Percentiles rank a stretch among this genome's conserved stretches.
Evolutionary conservation across 208 protist genomes (phyloP).

Genomic region (Tritrichomonas foetus): DNA sequence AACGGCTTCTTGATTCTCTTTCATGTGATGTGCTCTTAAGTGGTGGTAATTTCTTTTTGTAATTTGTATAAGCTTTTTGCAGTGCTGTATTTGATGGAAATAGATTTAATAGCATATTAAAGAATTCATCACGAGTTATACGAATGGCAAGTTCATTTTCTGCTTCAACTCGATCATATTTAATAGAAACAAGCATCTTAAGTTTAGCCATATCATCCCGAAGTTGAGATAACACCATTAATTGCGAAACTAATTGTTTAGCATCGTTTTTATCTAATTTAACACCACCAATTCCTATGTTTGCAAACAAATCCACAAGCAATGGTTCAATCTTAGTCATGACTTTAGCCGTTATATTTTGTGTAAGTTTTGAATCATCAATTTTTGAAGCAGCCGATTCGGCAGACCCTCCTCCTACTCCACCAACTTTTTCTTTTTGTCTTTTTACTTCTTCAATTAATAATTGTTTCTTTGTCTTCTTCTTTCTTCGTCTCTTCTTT

Average conservation of each 20-base stretch:
- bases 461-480: neutral
- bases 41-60: neutral
- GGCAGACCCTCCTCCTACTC: no score
- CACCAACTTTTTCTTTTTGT: neutral
- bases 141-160: neutral
- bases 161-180: neutral
- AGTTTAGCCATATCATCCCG: neutral
- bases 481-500: neutral
- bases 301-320: neutral
- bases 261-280: neutral
- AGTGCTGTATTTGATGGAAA: neutral
- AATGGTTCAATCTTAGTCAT: neutral
- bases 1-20: neutral
- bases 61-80: neutral
- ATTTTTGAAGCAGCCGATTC: neutral
- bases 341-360: neutral
- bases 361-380: neutral
- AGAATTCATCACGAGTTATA: neutral
- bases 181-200: neutral
- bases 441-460: neutral
- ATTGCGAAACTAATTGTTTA: neutral
- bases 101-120: neutral
- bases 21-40: neutral
- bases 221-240: neutral
- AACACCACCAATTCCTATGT: neutral